Base-by-base conservation (phyloP, 805 yeast genomes). In the Yarrowia divulgata region DNA sequence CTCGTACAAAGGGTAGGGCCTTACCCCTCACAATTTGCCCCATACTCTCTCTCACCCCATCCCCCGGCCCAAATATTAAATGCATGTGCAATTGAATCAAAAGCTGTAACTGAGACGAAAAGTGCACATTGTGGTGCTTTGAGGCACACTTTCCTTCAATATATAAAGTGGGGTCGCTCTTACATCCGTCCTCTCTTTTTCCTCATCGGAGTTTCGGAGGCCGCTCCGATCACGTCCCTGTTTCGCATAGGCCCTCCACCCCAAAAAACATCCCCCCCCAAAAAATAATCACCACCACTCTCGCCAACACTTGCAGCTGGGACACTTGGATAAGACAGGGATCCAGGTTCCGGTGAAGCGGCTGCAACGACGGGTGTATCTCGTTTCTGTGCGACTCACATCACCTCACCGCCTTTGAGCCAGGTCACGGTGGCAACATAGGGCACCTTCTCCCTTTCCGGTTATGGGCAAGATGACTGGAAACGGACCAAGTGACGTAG, bases 141-240 rank as follows among this genome's bases (percentile, higher is more conserved):
- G 60, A 45, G 60, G 58, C 58, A 19, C 58, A n/a, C 7, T 3
- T 19, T 3, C 29, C 23, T 23, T 14, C 29, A 18, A 35, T 54
- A 54, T 54, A 54, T 37, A 54, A 37, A 14, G 43, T 5, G 23
- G 14, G 16, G 9, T 14, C 23, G 35, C 46, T 18, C 13, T 35
- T 12, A 3, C 39, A 12, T 8, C 16, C 13, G 1, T 16, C 43
- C 18, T 14, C 18, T 14, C 18, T 12, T 35, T 19, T 8, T 39
- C 45, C 60, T n/a, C 60, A 54, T 54, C 60, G 60, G 60, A 54
- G 60, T 54, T 54, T 54, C 45, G 60, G 45, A 54, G 60, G 34
- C 60, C 60, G 60, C 60, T 54, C 60, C 60, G 60, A 54, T 54
- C 60, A 13, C 29, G 43, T n/a, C 57, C 58, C 60, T 54, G 60